A percentile compares a stretch with the other conserved stretches of the same genome.
Conservation (phyloP, 129 eudicot genomes). For the Tagetes patula region DNA sequence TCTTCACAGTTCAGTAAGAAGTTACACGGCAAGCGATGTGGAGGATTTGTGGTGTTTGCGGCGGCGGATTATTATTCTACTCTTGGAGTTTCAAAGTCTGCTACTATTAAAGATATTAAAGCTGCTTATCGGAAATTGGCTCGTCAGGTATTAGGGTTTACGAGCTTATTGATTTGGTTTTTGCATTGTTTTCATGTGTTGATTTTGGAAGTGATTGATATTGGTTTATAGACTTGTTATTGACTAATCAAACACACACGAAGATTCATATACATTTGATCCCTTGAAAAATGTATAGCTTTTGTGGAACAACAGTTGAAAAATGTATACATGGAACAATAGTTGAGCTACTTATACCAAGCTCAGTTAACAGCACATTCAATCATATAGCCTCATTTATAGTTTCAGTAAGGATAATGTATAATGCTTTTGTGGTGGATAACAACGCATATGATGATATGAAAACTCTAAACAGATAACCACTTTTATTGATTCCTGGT, state of each 20-base stretch:
- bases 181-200: background rate
- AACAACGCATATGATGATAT: too few species aligned
- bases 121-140: slow-evolving; percentile 92
- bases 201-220: background rate
- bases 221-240: background rate
- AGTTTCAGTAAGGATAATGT: too few species aligned
- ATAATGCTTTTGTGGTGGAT: too few species aligned
- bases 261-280: background rate
- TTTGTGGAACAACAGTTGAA: too few species aligned
- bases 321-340: too few species aligned
- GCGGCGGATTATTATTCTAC: slow-evolving; percentile 94
- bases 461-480: too few species aligned
- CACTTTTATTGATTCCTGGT: too few species aligned
- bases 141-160: slow-evolving; percentile 62
- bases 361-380: too few species aligned
- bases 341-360: too few species aligned
- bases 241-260: background rate
- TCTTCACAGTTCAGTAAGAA: slow-evolving; percentile 38
- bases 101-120: slow-evolving; percentile 71
- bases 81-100: slow-evolving; percentile 87
- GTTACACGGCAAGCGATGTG: slow-evolving; percentile 42
- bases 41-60: slow-evolving; percentile 52
- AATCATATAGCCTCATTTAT: too few species aligned
- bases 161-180: slow-evolving; percentile 6
- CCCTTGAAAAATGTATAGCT: too few species aligned